Base-by-base conservation (phyloP, 2,329 filamentous ascomycete genomes). In the Simplicillium sp. region DNA sequence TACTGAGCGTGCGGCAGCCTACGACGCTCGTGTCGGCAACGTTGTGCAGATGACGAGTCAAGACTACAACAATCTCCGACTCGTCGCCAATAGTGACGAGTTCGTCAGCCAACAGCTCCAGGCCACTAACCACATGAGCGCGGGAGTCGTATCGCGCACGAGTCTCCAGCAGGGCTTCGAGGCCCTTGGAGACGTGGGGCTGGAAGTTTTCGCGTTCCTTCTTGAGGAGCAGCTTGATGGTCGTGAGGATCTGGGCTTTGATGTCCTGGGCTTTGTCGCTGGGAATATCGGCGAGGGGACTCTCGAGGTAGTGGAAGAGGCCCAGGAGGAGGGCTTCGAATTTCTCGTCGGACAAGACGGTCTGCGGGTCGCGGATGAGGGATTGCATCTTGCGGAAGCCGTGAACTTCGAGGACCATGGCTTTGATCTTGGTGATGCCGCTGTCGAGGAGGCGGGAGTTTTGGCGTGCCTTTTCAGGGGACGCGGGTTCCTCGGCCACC, bases 351-450 rank as follows among this genome's bases (percentile, higher is more conserved):
- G 72, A 70, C 54, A 84, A 78, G 15, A 77, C 68, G 12, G 78
- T 71, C 51, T 73, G 73, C 54, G 71, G 75, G 44, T 84, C 80
- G 47, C 82, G 80, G 44, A 87, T 72, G 48, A 88, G 72, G 32
- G 80, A 80, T 57, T 89, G 84, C 37, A 89, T 67, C 53, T 85
- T 84, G 40, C 84, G 77, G 68, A 89, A 87, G 42, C 84, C 84
- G 54, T 88, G 84, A 3, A 85, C 83, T 54, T 89, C 85, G n/a
- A 90, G 73, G 1, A 77, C 77, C 51, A 78, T 77, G 25, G 75
- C 71, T 49, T 79, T 79, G 50, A 89, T 81, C 47, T 84, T 83
- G 39, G 78, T 68, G 49, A 89, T 84, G 38, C 82, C 85, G 50
- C 84, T 88, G 28, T 82, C 76, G 5, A 90, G 70, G 17, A 89